Evolutionary conservation across 192 early-diverging fungal species (phyloP), one percentile per base, ranked within the genome.

Genomic region (Backusella australiensis): DNA sequence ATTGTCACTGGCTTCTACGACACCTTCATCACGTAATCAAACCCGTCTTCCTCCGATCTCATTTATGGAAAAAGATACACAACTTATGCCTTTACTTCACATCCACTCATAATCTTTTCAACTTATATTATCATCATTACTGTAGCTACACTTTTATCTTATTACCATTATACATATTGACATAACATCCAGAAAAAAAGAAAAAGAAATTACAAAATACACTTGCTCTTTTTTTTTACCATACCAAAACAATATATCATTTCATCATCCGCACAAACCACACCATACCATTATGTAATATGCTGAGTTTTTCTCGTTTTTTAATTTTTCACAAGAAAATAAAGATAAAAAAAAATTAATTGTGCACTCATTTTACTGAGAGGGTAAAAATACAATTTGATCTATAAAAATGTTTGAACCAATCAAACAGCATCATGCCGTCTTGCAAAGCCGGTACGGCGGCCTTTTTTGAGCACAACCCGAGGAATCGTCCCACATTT

Each of bases 401-500:
- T 63, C 56, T 63, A 63, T 63, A 63, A 63, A 56, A 56, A 23
- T 8, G 0, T 63, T 26, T 26, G 21, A 5, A 63, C 56, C 56
- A 63, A 63, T 63, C 9, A 63, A 56, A 56, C n/a, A 21, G 9
- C 8, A 56, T 56, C 2, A 7, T 63, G 7, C 12, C 69, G 35
- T n/a, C 26, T 19, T 26, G 7, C 19, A 26, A 94, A 95, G 8
- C 92, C 90, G 72, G 87, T 75, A 34, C 86, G 86, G 78, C 97
- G 96, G 36, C 88, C 46, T 49, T 49, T 91, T 93, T 87, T 99
- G 96, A 8, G 97, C 96, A 81, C 96, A 92, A 77, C 96, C 97
- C 56, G 94, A 96, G 49, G 97, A 96, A 83, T 97, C 97, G 76
- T 94, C 93, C 78, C 93, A 86, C 97, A 99, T 56, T 96, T 96